Conservation (phyloP, 768 basidiomycete species). For the Fomitopsis pulvina region DNA sequence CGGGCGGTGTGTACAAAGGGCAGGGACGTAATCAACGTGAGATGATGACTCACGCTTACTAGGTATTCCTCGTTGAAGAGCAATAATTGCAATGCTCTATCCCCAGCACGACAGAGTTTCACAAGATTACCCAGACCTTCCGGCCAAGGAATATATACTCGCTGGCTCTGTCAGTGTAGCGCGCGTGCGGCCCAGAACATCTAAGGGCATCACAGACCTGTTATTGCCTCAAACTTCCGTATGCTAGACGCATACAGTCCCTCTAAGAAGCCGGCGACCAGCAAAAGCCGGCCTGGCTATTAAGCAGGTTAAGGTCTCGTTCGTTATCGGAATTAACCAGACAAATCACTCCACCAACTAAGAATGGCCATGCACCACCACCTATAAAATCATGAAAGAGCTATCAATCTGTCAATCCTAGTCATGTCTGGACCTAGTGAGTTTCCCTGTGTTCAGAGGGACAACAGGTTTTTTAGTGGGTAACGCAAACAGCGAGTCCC, state of each 20-base stretch:
- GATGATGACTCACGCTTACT: conserved; percentile 86
- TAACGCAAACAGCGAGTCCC: too few species aligned
- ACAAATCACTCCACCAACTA: conserved; percentile 91
- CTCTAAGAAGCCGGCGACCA: conserved; percentile 80
- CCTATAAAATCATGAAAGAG: conserved; percentile 82
- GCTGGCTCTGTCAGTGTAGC: conserved; percentile 88
- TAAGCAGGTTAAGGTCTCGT: conserved; percentile 93
- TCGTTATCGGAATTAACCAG: conserved; percentile 96
- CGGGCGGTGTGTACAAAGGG: conserved; percentile 88
- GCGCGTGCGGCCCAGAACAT: conserved; percentile 85
- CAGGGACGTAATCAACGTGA: conserved; percentile 87
- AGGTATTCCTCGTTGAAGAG: conserved; percentile 90
- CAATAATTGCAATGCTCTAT: conserved; percentile 90
- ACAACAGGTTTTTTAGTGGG: too few species aligned
- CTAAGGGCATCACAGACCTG: conserved; percentile 90
- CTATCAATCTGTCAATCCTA: conserved; percentile 78
- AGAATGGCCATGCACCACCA: conserved; percentile 88
- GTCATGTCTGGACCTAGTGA: conserved; percentile 76
- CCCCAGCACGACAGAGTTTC: conserved; percentile 78
- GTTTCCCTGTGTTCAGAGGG: conserved; percentile 79
- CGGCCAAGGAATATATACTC: conserved; percentile 73
- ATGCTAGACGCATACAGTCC: conserved; percentile 76
- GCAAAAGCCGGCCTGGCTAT: conserved; percentile 70
- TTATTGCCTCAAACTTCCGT: conserved; percentile 88
- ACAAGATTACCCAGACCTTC: conserved; percentile 76